Conservation (phyloP, 768 basidiomycete species). For the Rhodotorula paludigena region DNA sequence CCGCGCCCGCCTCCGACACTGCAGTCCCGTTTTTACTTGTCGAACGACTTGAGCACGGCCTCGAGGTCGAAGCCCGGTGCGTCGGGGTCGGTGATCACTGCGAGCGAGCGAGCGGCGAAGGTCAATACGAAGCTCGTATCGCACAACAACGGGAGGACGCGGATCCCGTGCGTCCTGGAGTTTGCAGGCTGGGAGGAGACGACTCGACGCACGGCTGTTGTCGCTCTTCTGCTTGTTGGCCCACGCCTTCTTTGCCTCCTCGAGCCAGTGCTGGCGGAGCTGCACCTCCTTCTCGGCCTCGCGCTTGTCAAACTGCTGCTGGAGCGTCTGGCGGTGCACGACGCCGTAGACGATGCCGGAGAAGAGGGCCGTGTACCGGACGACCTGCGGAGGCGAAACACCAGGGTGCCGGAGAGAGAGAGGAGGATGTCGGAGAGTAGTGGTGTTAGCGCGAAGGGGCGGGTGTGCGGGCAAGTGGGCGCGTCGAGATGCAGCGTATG, state of each 20-base stretch:
- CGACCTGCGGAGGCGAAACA: conserved; percentile 63
- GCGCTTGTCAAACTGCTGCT: conserved; percentile 69
- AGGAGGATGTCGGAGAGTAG: too few species aligned
- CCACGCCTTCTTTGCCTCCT: conserved; percentile 83
- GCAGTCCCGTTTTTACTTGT: conserved; percentile 30
- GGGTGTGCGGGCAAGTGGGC: too few species aligned
- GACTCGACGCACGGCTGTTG: conserved; percentile 43
- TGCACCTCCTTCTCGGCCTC: conserved; percentile 69
- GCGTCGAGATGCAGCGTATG: too few species aligned
- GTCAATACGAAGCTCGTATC: neutral
- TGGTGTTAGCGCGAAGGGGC: neutral
- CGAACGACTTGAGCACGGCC: conserved; percentile 56
- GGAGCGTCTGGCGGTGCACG: conserved; percentile 82
- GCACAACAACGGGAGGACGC: neutral
- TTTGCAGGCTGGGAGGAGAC: conserved; percentile 50
- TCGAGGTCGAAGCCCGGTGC: conserved; percentile 94
- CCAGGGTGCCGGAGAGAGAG: too few species aligned
- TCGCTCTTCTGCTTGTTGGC: conserved; percentile 60
- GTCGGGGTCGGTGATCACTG: conserved; percentile 89
- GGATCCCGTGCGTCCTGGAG: too few species aligned
- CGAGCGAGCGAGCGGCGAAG: neutral
- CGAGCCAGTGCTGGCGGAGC: conserved; percentile 68
- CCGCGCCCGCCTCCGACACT: neutral
- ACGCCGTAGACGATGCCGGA: conserved; percentile 86
- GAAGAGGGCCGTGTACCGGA: conserved; percentile 84